Evolutionary conservation across 1,139 yeast species (phyloP), one percentile per base, ranked within the genome.

Genomic region (Candida labiduridarum): DNA sequence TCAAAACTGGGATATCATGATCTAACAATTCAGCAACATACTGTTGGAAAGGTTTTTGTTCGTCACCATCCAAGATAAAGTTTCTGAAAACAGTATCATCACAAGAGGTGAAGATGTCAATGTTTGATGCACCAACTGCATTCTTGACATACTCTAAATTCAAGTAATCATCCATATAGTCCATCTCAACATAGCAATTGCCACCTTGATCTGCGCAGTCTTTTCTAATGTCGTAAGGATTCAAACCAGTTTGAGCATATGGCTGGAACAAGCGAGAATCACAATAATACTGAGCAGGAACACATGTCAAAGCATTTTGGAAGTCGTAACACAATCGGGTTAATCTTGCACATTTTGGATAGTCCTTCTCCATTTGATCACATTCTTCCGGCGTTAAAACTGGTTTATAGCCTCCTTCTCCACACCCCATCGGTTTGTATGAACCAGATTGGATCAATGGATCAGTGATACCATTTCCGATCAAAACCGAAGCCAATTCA

Each of bases 151-250:
- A 67, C 31, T 68, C 73, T 34, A 58, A 60, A 52, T 72, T 71
- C 59, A 72, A 70, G 58, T 65, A 72, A 42, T 71, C 74, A 47
- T 68, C 73, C 52, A 71, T 52, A 48, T 63, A 69, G 47, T 61
- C 56, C 67, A 68, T 63, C 47, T 60, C 69, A 15, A 55, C 52
- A 58, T 94, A 94, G 71, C 99, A 94, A 49, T 80, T 74, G 25
- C 72, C 51, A 45, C 85, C 85, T 55, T 85, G 85, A 57, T 86
- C 92, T 33, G 72, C 79, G 71, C 99, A 94, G 66, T 79, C 78
- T 64, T 81, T 84, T 71, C 99, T 85, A 61, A 94, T 88, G 64
- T 94, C 99, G 68, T 94, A 94, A 46, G 92, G 96, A 64, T 94
- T 92, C 66, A 87, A 84, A 34, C 98, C 98, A 5, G 61, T 56